Base-by-base conservation (phyloP, 192 early-diverging fungal genomes). In the Coemansia sp. region DNA sequence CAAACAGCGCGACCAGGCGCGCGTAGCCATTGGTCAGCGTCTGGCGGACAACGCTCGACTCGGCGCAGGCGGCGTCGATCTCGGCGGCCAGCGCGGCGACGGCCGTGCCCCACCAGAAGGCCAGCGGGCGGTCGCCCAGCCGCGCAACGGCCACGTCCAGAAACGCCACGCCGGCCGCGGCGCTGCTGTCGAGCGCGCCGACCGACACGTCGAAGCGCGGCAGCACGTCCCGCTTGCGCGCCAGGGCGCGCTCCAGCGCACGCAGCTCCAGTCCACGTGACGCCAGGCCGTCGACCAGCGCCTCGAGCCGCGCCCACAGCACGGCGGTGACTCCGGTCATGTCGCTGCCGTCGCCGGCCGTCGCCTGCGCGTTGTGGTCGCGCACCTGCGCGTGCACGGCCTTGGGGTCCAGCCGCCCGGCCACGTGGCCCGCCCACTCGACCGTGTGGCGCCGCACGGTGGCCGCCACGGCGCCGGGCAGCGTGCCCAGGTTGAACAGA, bases 101-200 rank as follows among this genome's bases (percentile, higher is more conserved):
- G 0, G 78, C 78, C 1, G 70, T 66, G 38, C 78, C 68, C 78
- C 78, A 80, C 78, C 78, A 80, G 49, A 75, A 80, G 1, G 72
- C 78, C 53, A 80, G 36, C 1, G 38, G 34, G 41, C 66, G 67
- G 61, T 71, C 66, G 40, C 69, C 75, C 22, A 82, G 69, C 62
- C 47, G 46, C 27, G 38, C 66, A 0, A 67, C 79, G 10, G 57
- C 69, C 31, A 67, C 38, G 55, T 74, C 78, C 69, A 72, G 29
- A 12, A 58, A 69, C 43, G 72, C 57, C 52, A 50, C 43, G 46
- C 53, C 53, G 3, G 62, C 60, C 11, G 33, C 50, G 7, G 9
- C 44, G 22, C n/a, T 43, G 39, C 29, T 43, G 39, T 70, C 69
- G 38, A 70, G 69, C n/a, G 36, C 60, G 34, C 61, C 31, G 34